Evolutionary conservation across 305 asterid genomes (phyloP).

Genomic region (Fraxinus baroniana): DNA sequence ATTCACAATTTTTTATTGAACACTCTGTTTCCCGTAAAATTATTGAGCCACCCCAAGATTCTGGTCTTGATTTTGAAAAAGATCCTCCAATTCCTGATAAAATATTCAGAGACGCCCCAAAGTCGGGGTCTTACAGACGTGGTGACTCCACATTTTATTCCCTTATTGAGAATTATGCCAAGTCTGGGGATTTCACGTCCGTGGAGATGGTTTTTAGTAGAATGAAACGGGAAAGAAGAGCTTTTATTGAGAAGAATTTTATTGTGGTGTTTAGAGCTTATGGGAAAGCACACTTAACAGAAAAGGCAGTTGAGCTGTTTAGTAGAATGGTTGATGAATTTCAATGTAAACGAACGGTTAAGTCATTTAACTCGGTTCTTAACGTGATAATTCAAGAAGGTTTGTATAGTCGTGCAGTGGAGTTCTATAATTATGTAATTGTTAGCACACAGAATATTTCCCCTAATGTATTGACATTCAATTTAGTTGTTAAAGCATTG

Average conservation of each 20-base stretch:
- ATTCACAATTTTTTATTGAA: constrained; percentile 23
- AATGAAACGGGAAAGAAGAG: constrained; percentile 68
- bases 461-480: constrained; percentile 72
- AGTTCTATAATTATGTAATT: constrained; percentile 56
- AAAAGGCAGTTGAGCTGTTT: constrained; percentile 65
- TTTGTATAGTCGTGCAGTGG: constrained; percentile 52
- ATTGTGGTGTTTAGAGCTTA: constrained; percentile 70
- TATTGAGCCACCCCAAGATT: constrained; percentile 19
- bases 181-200: constrained; percentile 58
- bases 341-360: constrained; percentile 67
- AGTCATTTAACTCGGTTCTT: constrained; percentile 85
- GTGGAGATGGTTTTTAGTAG: constrained; percentile 64
- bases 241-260: constrained; percentile 67
- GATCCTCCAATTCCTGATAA: constrained; percentile 53
- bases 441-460: constrained; percentile 33
- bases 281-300: constrained; percentile 61
- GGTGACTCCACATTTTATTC: constrained; percentile 92
- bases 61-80: constrained; percentile 12
- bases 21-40: constrained; percentile 1
- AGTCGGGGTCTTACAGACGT: constrained; percentile 62
- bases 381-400: constrained; percentile 68
- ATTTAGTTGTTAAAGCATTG: constrained; percentile 71
- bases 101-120: constrained; percentile 47
- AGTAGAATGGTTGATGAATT: constrained; percentile 72
- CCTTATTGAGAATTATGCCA: constrained; percentile 65